phyloP scores from a whole-genome alignment of 179 eudicot genomes.

The Beta lomatogona region DNA sequence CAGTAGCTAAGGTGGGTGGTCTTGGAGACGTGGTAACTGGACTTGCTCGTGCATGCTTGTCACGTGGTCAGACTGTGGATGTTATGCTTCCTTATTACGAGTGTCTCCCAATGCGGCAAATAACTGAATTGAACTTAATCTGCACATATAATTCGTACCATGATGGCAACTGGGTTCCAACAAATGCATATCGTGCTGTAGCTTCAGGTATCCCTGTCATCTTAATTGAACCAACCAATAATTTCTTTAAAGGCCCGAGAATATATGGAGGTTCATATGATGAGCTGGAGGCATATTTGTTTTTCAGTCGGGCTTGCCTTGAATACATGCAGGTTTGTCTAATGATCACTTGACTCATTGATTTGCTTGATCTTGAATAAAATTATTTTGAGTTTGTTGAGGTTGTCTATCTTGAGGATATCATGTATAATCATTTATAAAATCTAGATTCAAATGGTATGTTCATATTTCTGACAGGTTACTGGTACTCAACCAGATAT shows the following conservation, averaged over 20 bases:
- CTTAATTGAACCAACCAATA: slow-evolving; percentile 69
- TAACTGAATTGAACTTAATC: slow-evolving; percentile 54
- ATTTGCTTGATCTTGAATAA: background rate
- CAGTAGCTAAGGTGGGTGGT: slow-evolving; percentile 91
- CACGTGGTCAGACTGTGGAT: slow-evolving; percentile 77
- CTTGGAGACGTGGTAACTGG: slow-evolving; percentile 95
- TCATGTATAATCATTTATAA: background rate
- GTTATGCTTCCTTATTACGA: slow-evolving; percentile 88
- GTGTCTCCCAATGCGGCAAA: slow-evolving; percentile 65
- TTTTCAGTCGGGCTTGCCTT: slow-evolving; percentile 89
- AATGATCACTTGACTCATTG: background rate
- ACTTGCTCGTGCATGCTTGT: slow-evolving; percentile 78
- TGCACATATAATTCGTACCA: slow-evolving; percentile 58
- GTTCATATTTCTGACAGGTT: slow-evolving; percentile 48
- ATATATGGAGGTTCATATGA: slow-evolving; percentile 87
- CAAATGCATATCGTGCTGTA: slow-evolving; percentile 68
- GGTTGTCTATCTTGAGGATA: background rate
- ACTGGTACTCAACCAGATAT: slow-evolving; percentile 76
- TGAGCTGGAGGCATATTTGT: slow-evolving; percentile 83
- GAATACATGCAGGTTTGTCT: slow-evolving; percentile 88
- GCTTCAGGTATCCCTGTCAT: slow-evolving; percentile 71
- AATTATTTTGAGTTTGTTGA: background rate
- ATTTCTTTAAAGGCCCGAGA: slow-evolving; percentile 66
- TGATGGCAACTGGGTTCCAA: slow-evolving; percentile 73
- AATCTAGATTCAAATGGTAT: background rate